Base-by-base conservation (phyloP, 371 early-diverging fungal genomes). In the Batrachochytrium dendrobatidis region DNA sequence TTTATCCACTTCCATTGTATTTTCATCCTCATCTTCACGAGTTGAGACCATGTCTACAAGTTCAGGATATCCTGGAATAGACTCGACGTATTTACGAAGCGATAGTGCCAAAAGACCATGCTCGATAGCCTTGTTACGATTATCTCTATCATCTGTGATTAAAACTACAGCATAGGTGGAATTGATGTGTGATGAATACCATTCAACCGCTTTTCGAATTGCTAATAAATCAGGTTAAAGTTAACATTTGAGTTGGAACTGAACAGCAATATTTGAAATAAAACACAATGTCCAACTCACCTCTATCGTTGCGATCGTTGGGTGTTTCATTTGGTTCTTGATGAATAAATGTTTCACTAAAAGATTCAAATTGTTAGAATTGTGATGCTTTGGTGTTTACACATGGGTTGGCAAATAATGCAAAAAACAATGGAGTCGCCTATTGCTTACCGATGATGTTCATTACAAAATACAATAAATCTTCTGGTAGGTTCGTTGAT, bases 221-320 rank as follows among this genome's bases (percentile, higher is more conserved):
- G 94, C 92, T 85, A 60, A 33, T 10, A 26, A 55, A n/a, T n/a
- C n/a, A n/a, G n/a, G n/a, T n/a, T n/a, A n/a, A 30, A 30, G 52
- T 1, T 22, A n/a, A 34, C 35, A 55, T 22, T 30, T 10, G 44
- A 10, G 52, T 1, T 29, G 17, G 5, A 59, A 56, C 10, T 7
- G n/a, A 52, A 12, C 20, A 20, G 28, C 26, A 30, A n/a, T 60
- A n/a, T 25, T 44, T 15, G 32, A n/a, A n/a, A n/a, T n/a, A n/a
- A n/a, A n/a, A n/a, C n/a, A n/a, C n/a, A n/a, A 5, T 45, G 46
- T 7, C 20, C 46, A 26, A 26, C 46, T 5, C 26, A 26, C 46
- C 86, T 69, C 95, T 70, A 65, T 95, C 96, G 58, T 95, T 95
- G 59, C 92, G 74, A 66, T 95, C 98, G 57, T 95, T 95, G 5